phyloP scores from a whole-genome alignment of 2,329 filamentous ascomycete species.

The Triangularia verruculosa region DNA sequence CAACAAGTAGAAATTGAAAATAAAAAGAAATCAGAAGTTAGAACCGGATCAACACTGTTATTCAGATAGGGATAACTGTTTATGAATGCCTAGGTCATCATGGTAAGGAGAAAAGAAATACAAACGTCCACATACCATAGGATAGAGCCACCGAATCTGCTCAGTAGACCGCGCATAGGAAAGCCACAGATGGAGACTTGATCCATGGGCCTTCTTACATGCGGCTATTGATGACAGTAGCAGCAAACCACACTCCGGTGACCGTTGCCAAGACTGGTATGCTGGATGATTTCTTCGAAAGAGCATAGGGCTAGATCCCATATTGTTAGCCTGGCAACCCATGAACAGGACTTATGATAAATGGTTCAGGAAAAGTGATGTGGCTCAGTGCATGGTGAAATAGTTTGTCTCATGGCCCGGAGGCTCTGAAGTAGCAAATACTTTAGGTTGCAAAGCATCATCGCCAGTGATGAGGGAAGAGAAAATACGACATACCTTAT shows the following conservation, averaged over 20 bases:
- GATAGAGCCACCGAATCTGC: neutral
- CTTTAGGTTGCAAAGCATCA: conserved; percentile 88
- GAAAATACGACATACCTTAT: conserved; percentile 71
- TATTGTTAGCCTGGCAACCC: neutral
- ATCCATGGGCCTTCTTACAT: no score
- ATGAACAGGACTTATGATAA: neutral
- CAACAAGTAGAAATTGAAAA: neutral
- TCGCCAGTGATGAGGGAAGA: conserved; percentile 46
- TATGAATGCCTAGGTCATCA: conserved; percentile 9
- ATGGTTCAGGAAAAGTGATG: neutral
- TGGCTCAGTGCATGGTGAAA: conserved; percentile 73
- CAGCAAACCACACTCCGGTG: no score
- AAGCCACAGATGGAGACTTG: no score
- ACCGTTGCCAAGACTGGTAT: neutral
- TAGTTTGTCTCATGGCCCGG: conserved; percentile 88
- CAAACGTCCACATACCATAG: neutral
- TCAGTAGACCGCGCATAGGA: neutral
- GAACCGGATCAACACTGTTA: conserved; percentile 59
- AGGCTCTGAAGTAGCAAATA: conserved; percentile 99
- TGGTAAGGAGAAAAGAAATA: neutral
- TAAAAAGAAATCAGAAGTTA: conserved; percentile 4
- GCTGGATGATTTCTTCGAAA: no score
- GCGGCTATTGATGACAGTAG: no score
- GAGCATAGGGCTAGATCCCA: neutral
- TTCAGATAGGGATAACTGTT: conserved; percentile 37